Conservation (phyloP, 1,284 basidiomycete species). For the Sanghuangporus sanghuang region DNA sequence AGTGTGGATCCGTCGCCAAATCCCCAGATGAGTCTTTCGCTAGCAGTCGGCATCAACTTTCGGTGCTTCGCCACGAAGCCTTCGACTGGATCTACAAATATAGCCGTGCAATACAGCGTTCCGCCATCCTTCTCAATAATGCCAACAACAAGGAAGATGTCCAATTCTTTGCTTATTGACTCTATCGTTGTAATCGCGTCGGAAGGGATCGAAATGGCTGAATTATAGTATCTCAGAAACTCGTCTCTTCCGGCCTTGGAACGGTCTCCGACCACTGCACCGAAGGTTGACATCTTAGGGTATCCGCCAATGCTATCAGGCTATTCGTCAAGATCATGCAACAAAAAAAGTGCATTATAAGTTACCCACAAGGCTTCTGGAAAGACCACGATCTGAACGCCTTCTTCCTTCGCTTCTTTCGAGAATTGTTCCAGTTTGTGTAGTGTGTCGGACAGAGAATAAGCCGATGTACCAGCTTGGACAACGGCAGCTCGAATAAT, state of each 20-base stretch:
- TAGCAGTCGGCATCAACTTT: constrained; percentile 69
- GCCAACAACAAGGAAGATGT: constrained; percentile 63
- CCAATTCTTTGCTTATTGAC: constrained; percentile 41
- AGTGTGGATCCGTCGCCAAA: constrained; percentile 49
- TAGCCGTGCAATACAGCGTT: constrained; percentile 66
- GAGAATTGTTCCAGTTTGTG: constrained; percentile 52
- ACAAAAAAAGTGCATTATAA: constrained; percentile 3
- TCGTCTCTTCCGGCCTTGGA: constrained; percentile 52
- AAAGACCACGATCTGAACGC: constrained; percentile 57
- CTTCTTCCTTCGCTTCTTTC: constrained; percentile 38
- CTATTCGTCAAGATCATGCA: constrained; percentile 14
- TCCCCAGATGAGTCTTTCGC: constrained; percentile 69
- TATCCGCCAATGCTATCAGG: constrained; percentile 57
- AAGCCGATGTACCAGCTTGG: constrained; percentile 50
- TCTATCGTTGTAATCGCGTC: constrained; percentile 46
- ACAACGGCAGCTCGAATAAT: constrained; percentile 45
- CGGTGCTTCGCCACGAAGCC: constrained; percentile 61
- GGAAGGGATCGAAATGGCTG: constrained; percentile 56
- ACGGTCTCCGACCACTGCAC: constrained; percentile 51
- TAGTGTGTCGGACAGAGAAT: constrained; percentile 48
- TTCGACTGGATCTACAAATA: constrained; percentile 57
- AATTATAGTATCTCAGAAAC: constrained; percentile 49
- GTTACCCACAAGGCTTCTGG: constrained; percentile 66
- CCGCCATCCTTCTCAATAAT: constrained; percentile 63
- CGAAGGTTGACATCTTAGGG: constrained; percentile 59